Conservation (phyloP, 177 flowering plant genomes). For the Tripterygium wilfordii region DNA sequence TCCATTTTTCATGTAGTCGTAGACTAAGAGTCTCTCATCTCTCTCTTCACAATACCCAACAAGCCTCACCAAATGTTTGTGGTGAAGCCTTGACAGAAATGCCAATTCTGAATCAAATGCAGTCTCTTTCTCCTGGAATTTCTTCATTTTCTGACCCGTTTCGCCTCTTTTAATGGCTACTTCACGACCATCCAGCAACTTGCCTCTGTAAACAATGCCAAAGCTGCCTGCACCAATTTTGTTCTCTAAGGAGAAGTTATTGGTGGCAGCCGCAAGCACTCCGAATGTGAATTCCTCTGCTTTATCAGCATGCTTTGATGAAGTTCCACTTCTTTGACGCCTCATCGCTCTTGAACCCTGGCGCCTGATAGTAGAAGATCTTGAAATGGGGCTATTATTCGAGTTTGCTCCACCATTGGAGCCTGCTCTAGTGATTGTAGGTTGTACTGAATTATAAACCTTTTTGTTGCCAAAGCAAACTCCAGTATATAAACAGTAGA, state of each 20-base stretch:
- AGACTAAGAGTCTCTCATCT: conserved; percentile 75
- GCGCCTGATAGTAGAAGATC: conserved; percentile 57
- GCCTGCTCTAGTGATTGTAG: conserved; percentile 48
- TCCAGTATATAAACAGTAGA: conserved; percentile 53
- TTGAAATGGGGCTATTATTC: conserved; percentile 30
- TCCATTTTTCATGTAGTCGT: conserved; percentile 78
- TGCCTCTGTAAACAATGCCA: conserved; percentile 72
- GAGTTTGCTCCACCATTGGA: conserved; percentile 21
- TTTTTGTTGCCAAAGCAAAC: conserved; percentile 74
- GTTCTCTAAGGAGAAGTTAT: conserved; percentile 52
- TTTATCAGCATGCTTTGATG: conserved; percentile 56
- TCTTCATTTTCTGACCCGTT: conserved; percentile 34
- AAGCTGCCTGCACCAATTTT: conserved; percentile 80
- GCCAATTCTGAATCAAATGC: conserved; percentile 78
- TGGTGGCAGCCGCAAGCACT: conserved; percentile 63
- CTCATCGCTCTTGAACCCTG: conserved; percentile 57
- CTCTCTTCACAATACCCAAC: conserved; percentile 80
- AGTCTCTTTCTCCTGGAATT: conserved; percentile 69
- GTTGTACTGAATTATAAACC: conserved; percentile 83
- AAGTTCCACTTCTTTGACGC: conserved; percentile 74
- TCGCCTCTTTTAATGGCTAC: conserved; percentile 84
- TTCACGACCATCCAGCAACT: conserved; percentile 59
- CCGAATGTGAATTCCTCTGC: conserved; percentile 59
- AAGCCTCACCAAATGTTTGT: conserved; percentile 71
- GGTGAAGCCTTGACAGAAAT: conserved; percentile 72